These are phyloP conservation scores for Claviceps sorghi DNA, from an alignment of 2,329 filamentous ascomycete genomes.

Conservation along the genomic window DNA sequence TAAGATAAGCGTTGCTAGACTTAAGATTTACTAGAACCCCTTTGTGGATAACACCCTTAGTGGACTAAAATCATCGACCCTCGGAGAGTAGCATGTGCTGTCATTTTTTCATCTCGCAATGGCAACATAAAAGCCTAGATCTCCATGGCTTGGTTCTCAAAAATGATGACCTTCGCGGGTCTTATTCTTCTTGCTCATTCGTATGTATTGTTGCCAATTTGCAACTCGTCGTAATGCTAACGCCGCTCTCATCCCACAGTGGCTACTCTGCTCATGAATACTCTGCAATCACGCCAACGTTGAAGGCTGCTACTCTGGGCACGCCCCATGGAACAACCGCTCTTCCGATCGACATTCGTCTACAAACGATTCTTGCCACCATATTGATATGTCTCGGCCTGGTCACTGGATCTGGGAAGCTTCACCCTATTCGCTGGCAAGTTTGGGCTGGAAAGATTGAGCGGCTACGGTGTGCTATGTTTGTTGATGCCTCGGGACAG, in stretches of 20 bases:
- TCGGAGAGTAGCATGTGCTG: no score
- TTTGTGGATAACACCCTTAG: no score
- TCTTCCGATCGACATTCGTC: conserved; percentile 71
- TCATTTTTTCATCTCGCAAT: not conserved
- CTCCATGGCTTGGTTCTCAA: conserved; percentile 3
- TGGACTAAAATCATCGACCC: no score
- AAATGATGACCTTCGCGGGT: conserved; percentile 28
- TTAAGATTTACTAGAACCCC: no score
- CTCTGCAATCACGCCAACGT: conserved; percentile 52
- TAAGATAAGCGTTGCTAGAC: no score
- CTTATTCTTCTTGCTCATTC: conserved; percentile 71
- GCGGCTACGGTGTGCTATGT: conserved; percentile 50
- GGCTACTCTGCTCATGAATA: conserved; percentile 96
- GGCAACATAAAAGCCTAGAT: not conserved
- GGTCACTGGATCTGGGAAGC: conserved; percentile 58
- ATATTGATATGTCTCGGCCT: conserved; percentile 71
- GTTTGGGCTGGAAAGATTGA: conserved; percentile 77
- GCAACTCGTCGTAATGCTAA: conserved; percentile 7
- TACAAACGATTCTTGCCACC: conserved; percentile 73
- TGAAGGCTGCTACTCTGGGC: conserved; percentile 28
- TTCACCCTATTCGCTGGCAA: conserved; percentile 75
- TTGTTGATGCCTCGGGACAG: conserved; percentile 42
- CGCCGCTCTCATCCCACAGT: conserved; percentile 30
- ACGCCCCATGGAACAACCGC: conserved; percentile 27
- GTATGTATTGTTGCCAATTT: conserved; percentile 38